A percentile compares a stretch with the other conserved stretches of the same genome.
phyloP scores from a whole-genome alignment of 345 rosid species.

The Sonneratia caseolaris region DNA sequence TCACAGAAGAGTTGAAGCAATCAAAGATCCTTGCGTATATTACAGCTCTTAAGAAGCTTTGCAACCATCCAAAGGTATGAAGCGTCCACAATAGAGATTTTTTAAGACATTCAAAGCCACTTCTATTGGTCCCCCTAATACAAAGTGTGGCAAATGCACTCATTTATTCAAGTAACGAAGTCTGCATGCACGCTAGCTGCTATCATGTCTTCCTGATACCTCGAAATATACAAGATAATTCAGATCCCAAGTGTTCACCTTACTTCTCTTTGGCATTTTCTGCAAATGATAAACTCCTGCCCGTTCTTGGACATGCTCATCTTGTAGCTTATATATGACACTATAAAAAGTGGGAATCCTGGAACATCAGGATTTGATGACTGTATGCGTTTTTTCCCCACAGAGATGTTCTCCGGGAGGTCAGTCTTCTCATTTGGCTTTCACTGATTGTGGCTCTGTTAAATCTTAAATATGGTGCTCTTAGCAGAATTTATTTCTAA shows the following conservation, averaged over 20 bases:
- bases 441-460: conserved; percentile 1
- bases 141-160: neutral
- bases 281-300: neutral
- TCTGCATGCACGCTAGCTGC: neutral
- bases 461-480: conserved; percentile 5
- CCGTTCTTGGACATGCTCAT: conserved; percentile 13
- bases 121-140: neutral
- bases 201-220: neutral
- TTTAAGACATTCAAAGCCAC: neutral
- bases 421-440: conserved; percentile 16
- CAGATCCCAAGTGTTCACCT: neutral
- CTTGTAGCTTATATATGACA: conserved; percentile 87
- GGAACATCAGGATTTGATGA: conserved; percentile 87
- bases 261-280: neutral
- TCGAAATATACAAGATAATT: neutral
- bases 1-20: conserved; percentile 67
- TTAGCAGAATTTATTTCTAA: conserved; percentile 11
- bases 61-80: conserved; percentile 98
- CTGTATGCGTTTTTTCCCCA: conserved; percentile 73
- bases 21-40: conserved; percentile 94
- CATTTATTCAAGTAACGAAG: neutral
- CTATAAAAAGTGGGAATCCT: conserved; percentile 59
- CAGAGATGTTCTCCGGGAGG: conserved; percentile 97
- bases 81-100: neutral
- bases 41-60: conserved; percentile 97